Conservation (phyloP, 768 basidiomycete species). For the Boletus bicolor region DNA sequence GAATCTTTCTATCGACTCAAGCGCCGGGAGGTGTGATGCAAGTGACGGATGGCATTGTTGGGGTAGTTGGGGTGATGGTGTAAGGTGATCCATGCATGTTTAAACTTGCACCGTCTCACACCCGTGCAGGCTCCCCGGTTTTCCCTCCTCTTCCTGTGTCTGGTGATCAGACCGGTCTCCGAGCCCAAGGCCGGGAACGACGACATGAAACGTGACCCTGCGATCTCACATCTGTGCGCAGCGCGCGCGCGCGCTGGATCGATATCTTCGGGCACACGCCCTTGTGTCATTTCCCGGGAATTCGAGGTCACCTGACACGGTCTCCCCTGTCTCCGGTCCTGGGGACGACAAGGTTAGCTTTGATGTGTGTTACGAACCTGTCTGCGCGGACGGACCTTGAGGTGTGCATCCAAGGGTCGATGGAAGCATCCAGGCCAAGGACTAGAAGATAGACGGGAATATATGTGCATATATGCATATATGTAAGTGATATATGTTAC, state of each 20-base stretch:
- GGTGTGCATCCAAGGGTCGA: background rate
- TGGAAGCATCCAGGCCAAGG: background rate
- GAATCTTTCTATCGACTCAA: background rate
- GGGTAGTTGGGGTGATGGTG: background rate
- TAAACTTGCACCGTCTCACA: background rate
- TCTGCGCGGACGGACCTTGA: slow-evolving; percentile 15
- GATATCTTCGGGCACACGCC: background rate
- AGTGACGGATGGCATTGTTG: background rate
- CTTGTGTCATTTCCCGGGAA: background rate
- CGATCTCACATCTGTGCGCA: slow-evolving; percentile 1
- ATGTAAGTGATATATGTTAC: background rate
- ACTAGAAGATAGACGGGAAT: background rate
- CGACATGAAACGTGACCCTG: background rate
- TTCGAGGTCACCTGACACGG: background rate
- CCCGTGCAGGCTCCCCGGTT: background rate
- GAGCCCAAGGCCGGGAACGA: background rate
- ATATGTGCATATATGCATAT: background rate
- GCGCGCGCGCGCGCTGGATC: background rate
- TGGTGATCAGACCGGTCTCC: background rate
- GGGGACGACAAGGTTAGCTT: slow-evolving; percentile 11
- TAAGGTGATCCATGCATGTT: background rate
- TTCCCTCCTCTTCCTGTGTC: background rate
- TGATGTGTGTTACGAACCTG: background rate
- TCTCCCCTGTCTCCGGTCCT: background rate
- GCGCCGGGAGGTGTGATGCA: background rate